Evolutionary conservation across 768 basidiomycete genomes (phyloP).

Genomic region (Pulveroboletus sp.): DNA sequence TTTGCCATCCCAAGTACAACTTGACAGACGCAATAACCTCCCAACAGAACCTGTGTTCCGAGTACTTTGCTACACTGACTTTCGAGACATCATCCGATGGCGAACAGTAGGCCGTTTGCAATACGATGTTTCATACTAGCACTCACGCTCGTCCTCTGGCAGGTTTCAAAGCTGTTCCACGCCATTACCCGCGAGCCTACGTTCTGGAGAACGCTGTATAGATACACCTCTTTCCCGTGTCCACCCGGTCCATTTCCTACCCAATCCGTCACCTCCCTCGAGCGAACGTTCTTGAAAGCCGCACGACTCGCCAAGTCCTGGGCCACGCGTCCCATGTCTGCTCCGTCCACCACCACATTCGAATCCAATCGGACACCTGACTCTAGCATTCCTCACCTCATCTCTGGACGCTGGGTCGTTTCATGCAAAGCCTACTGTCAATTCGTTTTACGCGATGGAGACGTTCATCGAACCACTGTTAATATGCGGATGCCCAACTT

Average conservation of each 20-base stretch:
- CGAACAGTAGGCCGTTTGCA: neutral
- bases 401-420: constrained; percentile 6
- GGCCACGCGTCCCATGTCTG: constrained; percentile 1
- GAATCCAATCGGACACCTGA: too few relatives aligned
- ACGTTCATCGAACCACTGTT: too few relatives aligned
- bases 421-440: neutral
- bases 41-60: too few relatives aligned
- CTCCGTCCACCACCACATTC: neutral
- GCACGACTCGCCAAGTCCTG: neutral
- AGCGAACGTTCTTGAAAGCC: constrained; percentile 1
- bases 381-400: neutral
- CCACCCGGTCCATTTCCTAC: neutral
- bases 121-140: too few relatives aligned
- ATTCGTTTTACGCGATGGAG: constrained; percentile 2
- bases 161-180: constrained; percentile 9
- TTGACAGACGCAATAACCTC: too few relatives aligned
- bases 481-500: too few relatives aligned
- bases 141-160: neutral
- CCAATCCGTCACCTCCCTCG: neutral
- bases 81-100: constrained; percentile 3
- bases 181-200: neutral
- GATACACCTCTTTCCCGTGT: neutral
- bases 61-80: neutral
- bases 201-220: constrained; percentile 3
- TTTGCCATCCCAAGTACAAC: too few relatives aligned